These are phyloP conservation scores for Friedmanniomyces endolithicus DNA, from an alignment of 495 filamentous ascomycete species.

Conservation along the genomic window DNA sequence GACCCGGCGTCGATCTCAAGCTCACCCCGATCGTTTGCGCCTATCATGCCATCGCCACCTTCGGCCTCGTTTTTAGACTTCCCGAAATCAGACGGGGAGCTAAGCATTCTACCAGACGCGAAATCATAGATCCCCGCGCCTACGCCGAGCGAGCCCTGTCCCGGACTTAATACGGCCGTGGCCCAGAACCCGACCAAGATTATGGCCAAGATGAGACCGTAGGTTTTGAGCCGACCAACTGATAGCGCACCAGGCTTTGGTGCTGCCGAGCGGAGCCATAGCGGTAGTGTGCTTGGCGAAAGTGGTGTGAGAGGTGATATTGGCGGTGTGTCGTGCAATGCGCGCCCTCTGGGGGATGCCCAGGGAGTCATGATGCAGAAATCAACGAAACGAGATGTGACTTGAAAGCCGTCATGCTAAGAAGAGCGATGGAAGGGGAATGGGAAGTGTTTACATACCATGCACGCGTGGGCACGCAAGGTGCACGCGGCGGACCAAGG, in stretches of 20 bases:
- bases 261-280: slow-evolving; percentile 5
- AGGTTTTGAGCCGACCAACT: background rate
- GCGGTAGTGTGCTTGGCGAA: slow-evolving; percentile 11
- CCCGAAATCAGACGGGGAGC: slow-evolving; percentile 9
- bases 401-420: background rate
- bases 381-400: background rate
- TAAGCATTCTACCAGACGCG: slow-evolving; percentile 1
- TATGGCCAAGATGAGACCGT: background rate
- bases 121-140: background rate
- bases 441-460: no score
- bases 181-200: slow-evolving; percentile 2
- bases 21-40: background rate
- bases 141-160: background rate
- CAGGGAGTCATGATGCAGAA: slow-evolving; percentile 5
- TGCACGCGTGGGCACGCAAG: no score
- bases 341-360: background rate
- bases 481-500: no score
- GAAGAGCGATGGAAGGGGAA: background rate
- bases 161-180: slow-evolving; percentile 3
- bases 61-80: background rate
- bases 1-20: background rate
- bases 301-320: slow-evolving; percentile 5
- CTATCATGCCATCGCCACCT: background rate
- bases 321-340: slow-evolving; percentile 9
- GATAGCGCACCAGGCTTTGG: background rate